A percentile compares a stretch with the other conserved stretches of the same genome.
Evolutionary conservation across 768 basidiomycete genomes (phyloP).

Genomic region (Termitomyces sp.): DNA sequence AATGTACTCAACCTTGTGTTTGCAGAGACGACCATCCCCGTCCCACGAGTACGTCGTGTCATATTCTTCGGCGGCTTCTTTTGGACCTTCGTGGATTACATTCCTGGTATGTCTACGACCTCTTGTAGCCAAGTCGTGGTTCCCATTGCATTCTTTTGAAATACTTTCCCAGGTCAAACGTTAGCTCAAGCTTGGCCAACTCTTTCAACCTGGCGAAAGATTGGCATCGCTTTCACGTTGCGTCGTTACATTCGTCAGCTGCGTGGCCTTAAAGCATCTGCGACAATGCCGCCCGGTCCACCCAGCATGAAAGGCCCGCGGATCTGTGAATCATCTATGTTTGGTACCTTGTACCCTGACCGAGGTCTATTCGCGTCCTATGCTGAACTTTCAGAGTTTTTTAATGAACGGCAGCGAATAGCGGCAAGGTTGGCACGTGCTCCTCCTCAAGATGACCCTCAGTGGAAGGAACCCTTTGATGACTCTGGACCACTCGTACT

Average conservation of each 20-base stretch:
- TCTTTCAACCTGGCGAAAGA: conserved; percentile 8
- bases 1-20: conserved; percentile 3
- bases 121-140: no score
- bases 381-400: conserved; percentile 5
- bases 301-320: no score
- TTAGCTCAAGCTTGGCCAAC: conserved; percentile 6
- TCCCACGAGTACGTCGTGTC: conserved; percentile 12
- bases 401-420: conserved; percentile 2
- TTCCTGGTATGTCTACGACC: no score
- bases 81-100: no score
- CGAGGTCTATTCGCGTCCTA: conserved; percentile 7
- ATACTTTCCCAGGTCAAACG: no score
- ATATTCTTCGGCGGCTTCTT: no score
- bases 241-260: conserved; percentile 16
- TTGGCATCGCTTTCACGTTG: conserved; percentile 14
- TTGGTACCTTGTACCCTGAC: neutral
- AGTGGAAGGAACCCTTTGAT: conserved; percentile 7
- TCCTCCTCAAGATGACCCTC: neutral
- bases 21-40: conserved; percentile 14
- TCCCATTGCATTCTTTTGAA: no score
- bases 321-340: neutral
- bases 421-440: no score
- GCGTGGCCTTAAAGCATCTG: conserved; percentile 1
- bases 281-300: neutral
- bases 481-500: conserved; percentile 17